phyloP scores from a whole-genome alignment of 2,329 filamentous ascomycete species.

The Colletotrichum sublineola region DNA sequence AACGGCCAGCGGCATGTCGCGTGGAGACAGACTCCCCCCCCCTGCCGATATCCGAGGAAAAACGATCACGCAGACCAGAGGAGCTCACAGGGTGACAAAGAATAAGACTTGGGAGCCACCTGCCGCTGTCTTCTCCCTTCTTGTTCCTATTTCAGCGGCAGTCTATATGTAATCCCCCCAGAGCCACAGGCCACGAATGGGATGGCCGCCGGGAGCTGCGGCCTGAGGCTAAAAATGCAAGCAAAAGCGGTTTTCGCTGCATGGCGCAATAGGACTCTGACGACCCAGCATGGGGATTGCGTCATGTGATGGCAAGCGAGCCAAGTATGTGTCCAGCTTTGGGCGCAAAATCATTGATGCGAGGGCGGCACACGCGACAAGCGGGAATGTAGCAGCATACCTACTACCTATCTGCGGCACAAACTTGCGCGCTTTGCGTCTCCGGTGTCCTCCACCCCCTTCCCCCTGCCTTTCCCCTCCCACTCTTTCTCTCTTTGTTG shows the following conservation, averaged over 20 bases:
- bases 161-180: neutral
- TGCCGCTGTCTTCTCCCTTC: too few species aligned
- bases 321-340: neutral
- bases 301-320: slow-evolving; percentile 35
- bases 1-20: slow-evolving; percentile 22
- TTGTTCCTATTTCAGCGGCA: slow-evolving; percentile 1
- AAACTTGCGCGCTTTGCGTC: neutral
- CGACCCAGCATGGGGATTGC: slow-evolving; percentile 36
- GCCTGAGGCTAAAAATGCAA: slow-evolving; percentile 23
- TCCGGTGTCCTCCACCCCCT: neutral
- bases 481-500: neutral
- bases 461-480: too few species aligned
- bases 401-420: neutral
- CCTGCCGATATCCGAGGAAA: slow-evolving; percentile 12
- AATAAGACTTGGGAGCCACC: neutral
- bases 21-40: neutral
- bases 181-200: neutral
- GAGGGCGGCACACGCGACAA: slow-evolving; percentile 19
- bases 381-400: neutral
- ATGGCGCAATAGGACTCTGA: slow-evolving; percentile 22
- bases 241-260: slow-evolving; percentile 12
- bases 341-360: slow-evolving; percentile 24
- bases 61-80: neutral
- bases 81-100: neutral
- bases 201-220: neutral